Conservation (phyloP, 257 asterid genomes). For the Solanum habrochaites region DNA sequence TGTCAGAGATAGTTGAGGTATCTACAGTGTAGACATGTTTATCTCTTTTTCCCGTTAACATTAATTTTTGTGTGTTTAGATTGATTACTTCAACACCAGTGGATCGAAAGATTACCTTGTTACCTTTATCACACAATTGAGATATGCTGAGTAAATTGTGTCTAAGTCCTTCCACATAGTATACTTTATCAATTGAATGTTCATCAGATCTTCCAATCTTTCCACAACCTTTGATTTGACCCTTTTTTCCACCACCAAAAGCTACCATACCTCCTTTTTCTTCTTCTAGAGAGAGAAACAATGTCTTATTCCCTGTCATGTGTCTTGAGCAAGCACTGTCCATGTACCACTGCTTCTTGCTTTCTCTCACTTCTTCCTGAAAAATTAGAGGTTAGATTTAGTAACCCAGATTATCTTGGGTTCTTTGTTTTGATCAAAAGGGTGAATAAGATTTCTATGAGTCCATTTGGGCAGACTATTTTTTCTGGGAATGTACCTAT, state of each 20-base stretch:
- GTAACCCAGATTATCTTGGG: neutral
- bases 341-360: neutral
- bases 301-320: too few relatives aligned
- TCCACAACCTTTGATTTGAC: neutral
- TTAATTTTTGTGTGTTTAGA: neutral
- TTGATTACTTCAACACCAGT: neutral
- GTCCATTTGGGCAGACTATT: neutral
- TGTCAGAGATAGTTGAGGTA: neutral
- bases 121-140: neutral
- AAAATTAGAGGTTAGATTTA: neutral
- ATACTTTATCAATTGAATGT: neutral
- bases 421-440: too few relatives aligned
- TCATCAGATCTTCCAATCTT: neutral
- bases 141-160: neutral
- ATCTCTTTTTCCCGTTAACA: neutral
- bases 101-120: neutral
- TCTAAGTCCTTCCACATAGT: neutral
- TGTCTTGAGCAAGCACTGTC: neutral
- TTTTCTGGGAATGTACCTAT: neutral
- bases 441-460: too few relatives aligned
- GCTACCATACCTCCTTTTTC: neutral
- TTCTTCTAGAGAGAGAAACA: neutral
- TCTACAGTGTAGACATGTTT: neutral
- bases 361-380: neutral
- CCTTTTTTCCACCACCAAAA: neutral